Conservation (phyloP, 2,329 filamentous ascomycete genomes). For the Fusarium albosuccineum region DNA sequence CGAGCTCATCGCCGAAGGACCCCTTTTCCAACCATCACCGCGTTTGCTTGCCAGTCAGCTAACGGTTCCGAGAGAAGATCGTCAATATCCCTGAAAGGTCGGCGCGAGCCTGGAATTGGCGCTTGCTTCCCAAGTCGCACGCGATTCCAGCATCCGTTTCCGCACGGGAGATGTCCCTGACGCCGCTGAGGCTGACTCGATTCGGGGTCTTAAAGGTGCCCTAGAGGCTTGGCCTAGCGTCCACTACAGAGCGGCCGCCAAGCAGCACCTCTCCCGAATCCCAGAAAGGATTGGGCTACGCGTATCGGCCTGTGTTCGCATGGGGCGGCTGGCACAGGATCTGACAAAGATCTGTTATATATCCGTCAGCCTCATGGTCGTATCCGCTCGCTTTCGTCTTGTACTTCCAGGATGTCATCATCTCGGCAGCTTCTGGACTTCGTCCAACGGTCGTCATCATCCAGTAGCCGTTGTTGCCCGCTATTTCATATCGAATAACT, state of each 20-base stretch:
- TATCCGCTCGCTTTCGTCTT: slow-evolving; percentile 18
- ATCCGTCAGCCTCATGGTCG: slow-evolving; percentile 2
- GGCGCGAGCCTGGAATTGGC: slow-evolving; percentile 30
- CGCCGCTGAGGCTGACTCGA: slow-evolving; percentile 34
- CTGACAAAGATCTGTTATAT: slow-evolving; percentile 37
- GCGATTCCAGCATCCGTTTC: slow-evolving; percentile 5
- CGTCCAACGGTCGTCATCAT: slow-evolving; percentile 11
- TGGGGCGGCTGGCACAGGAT: slow-evolving; percentile 33
- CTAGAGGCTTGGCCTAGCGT: slow-evolving; percentile 32
- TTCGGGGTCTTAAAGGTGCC: slow-evolving; percentile 23
- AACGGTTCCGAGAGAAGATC: slow-evolving; percentile 37
- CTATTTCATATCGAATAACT: slow-evolving; percentile 4
- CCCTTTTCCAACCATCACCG: slow-evolving; percentile 40
- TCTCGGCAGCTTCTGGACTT: not conserved
- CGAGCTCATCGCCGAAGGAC: slow-evolving; percentile 40
- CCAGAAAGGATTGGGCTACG: slow-evolving; percentile 16
- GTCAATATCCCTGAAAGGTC: slow-evolving; percentile 31
- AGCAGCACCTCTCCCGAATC: slow-evolving; percentile 18
- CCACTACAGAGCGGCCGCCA: slow-evolving; percentile 21
- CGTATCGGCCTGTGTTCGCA: slow-evolving; percentile 22
- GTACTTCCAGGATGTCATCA: not conserved
- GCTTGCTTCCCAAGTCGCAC: slow-evolving; percentile 15
- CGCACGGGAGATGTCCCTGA: slow-evolving; percentile 20
- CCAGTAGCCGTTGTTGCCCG: not conserved
- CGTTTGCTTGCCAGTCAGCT: slow-evolving; percentile 29